Evolutionary conservation across 306 rosid genomes (phyloP), one percentile per base, ranked within the genome.

Genomic region (Abrus precatorius): DNA sequence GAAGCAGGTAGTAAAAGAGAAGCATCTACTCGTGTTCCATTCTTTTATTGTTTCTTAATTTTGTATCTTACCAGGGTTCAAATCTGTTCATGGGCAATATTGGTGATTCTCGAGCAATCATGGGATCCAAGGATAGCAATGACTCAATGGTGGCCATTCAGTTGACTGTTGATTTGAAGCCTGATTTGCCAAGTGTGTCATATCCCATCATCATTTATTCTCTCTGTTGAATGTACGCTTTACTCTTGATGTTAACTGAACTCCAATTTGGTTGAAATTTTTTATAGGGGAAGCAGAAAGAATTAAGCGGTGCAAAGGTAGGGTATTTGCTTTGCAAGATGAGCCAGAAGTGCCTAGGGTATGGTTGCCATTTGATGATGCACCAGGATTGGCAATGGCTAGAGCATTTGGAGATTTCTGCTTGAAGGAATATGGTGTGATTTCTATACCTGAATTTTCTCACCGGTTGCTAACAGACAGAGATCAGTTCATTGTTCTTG

Each of bases 341-440:
- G 99, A 96, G 72, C 99, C 99, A 32, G 98, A 92, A 85, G 99
- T 96, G 73, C 83, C 93, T 4, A 88, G 99, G 77, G 99, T 96
- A 47, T 96, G 99, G 99, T 75, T 96, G 86, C 99, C 99, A 13
- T 96, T 93, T 49, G 99, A 96, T 55, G 98, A 96, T 81, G 99
- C 99, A 5, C 99, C 99, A 0, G 99, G 99, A n/a, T 80, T 96
- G 81, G 99, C 99, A 12, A 96, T 96, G 99, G 98, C 99, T 73
- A 91, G 99, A 81, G 99, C 99, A 13, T 96, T 93, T 73, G 99
- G 98, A 7, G 98, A 93, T 86, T 96, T 93, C 87, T 93, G 98
- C 81, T 88, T 96, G 92, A 96, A 96, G 88, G 98, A 96, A 72
- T 96, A 96, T 80, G 99, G 99, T 78, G 99, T 96, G 72, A 96